Conservation (phyloP, 1,284 basidiomycete species). For the Mycosarcoma maydis region DNA sequence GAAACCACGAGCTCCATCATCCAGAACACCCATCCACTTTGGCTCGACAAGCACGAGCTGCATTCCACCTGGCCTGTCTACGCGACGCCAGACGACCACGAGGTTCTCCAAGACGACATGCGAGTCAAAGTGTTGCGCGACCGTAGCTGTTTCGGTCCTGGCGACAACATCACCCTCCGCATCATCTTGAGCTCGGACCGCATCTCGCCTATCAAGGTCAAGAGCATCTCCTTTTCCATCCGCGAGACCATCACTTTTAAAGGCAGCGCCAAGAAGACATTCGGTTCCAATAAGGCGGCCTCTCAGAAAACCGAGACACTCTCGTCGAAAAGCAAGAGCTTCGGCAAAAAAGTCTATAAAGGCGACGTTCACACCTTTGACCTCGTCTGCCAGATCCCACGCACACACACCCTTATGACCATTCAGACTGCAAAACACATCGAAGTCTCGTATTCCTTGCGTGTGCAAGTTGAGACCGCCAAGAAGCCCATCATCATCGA, state of each 20-base stretch:
- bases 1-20: slow-evolving; percentile 55
- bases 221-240: slow-evolving; percentile 52
- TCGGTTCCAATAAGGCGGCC: slow-evolving; percentile 37
- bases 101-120: slow-evolving; percentile 45
- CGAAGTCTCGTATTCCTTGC: slow-evolving; percentile 62
- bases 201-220: slow-evolving; percentile 57
- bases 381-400: slow-evolving; percentile 54
- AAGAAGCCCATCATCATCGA: slow-evolving; percentile 64
- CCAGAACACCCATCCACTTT: slow-evolving; percentile 55
- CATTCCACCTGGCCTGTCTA: slow-evolving; percentile 65
- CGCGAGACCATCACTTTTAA: slow-evolving; percentile 63
- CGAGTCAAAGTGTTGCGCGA: slow-evolving; percentile 52
- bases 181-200: slow-evolving; percentile 52
- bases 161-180: slow-evolving; percentile 54
- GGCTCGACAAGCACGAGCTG: slow-evolving; percentile 65
- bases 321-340: slow-evolving; percentile 49
- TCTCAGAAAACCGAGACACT: slow-evolving; percentile 55
- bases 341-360: slow-evolving; percentile 63
- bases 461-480: slow-evolving; percentile 58
- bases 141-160: slow-evolving; percentile 56
- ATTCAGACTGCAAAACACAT: slow-evolving; percentile 65
- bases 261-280: slow-evolving; percentile 42
- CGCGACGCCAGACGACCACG: slow-evolving; percentile 51
- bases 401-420: slow-evolving; percentile 60
- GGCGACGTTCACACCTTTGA: slow-evolving; percentile 62